Conservation (phyloP, 306 rosid species). For the Luffa aegyptiaca region DNA sequence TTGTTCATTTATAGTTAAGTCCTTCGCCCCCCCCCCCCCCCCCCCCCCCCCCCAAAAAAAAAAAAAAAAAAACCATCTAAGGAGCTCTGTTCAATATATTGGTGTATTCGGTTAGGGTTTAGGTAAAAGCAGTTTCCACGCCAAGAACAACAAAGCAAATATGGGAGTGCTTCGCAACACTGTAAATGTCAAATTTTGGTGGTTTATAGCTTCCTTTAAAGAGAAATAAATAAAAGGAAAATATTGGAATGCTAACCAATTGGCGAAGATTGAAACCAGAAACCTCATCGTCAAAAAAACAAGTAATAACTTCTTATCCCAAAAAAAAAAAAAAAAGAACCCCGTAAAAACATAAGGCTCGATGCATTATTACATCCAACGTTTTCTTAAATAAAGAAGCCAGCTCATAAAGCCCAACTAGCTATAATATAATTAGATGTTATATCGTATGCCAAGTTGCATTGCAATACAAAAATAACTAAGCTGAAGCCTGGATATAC, state of each 20-base stretch:
- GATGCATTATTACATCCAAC: not conserved
- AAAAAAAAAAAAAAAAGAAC: not conserved
- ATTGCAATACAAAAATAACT: not conserved
- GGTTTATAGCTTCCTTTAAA: not conserved
- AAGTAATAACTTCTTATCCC: not conserved
- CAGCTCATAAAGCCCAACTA: not conserved
- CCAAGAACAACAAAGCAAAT: too few relatives aligned
- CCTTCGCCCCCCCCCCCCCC: too few relatives aligned
- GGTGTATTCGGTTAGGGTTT: too few relatives aligned
- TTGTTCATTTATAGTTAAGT: too few relatives aligned
- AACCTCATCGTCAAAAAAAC: not conserved
- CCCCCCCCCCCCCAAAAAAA: too few relatives aligned
- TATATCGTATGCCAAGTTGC: not conserved
- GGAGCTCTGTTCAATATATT: too few relatives aligned
- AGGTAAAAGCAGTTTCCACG: too few relatives aligned
- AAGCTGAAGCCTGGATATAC: not conserved
- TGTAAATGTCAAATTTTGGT: not conserved
- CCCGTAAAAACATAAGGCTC: not conserved
- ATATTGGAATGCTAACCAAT: not conserved
- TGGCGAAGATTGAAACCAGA: not conserved
- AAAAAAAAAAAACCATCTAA: too few relatives aligned
- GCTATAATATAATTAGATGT: not conserved
- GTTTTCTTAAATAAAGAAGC: not conserved
- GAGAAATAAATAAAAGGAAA: not conserved
- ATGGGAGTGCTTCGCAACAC: not conserved